These are phyloP conservation scores for Porphyrellus sp. DNA, from an alignment of 1,284 basidiomycete genomes.

Conservation along the genomic window DNA sequence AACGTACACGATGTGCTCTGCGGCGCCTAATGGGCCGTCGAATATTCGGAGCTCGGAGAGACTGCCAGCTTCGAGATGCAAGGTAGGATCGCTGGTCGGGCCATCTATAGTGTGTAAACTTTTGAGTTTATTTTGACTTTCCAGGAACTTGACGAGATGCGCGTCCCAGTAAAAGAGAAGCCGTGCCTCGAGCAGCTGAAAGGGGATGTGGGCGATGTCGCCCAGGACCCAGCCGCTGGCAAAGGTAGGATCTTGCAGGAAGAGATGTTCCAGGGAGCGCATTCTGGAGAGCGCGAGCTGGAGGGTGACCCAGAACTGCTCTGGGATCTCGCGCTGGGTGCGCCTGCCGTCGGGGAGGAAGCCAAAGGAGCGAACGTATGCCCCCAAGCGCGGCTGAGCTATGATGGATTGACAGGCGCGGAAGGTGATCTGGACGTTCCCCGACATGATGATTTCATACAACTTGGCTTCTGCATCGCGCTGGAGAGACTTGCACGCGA, in stretches of 20 bases:
- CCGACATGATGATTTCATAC: slow-evolving; percentile 29
- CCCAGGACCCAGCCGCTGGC: slow-evolving; percentile 28
- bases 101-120: slow-evolving; percentile 30
- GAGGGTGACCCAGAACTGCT: slow-evolving; percentile 28
- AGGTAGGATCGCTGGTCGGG: slow-evolving; percentile 22
- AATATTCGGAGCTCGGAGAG: slow-evolving; percentile 31
- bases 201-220: slow-evolving; percentile 31
- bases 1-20: slow-evolving; percentile 27
- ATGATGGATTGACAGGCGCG: slow-evolving; percentile 31
- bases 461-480: slow-evolving; percentile 31
- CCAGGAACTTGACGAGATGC: slow-evolving; percentile 33
- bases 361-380: slow-evolving; percentile 27
- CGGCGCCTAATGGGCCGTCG: slow-evolving; percentile 29
- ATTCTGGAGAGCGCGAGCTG: slow-evolving; percentile 29
- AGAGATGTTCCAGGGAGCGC: slow-evolving; percentile 29
- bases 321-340: slow-evolving; percentile 21
- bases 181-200: slow-evolving; percentile 33
- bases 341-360: slow-evolving; percentile 25
- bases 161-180: slow-evolving; percentile 30
- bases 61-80: slow-evolving; percentile 30
- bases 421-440: slow-evolving; percentile 21
- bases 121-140: slow-evolving; percentile 34
- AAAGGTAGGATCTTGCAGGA: slow-evolving; percentile 31
- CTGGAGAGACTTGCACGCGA: slow-evolving; percentile 27
- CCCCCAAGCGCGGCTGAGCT: slow-evolving; percentile 27